Evolutionary conservation across 495 filamentous ascomycete species (phyloP), one percentile per base, ranked within the genome.

Genomic region (Clohesyomyces aquaticus): DNA sequence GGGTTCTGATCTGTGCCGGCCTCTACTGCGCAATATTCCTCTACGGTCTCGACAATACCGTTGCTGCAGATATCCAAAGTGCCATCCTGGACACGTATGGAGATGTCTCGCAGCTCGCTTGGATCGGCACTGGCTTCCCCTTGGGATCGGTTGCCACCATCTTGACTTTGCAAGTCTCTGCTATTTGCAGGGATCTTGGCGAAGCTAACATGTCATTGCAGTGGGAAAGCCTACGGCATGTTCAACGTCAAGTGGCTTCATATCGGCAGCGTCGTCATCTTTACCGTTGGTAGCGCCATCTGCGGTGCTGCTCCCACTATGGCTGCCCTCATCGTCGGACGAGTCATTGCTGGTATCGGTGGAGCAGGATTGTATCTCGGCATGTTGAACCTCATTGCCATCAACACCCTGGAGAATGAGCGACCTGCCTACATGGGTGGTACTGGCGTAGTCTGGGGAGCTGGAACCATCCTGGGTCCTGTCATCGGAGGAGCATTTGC

Each of bases 21-120:
- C 41, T 59, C 16, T 59, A 47, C 55, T 14, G 41, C 19, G 29
- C 10, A 38, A 26, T 22, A 23, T 27, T 67, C 50, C 67, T 70
- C 3, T 70, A 64, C 45, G 59, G 63, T 14, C 47, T 70, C 42
- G 70, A 72, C 42, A 64, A 49, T 19, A 70, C 70, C 4, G 50
- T 72, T 41, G 52, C 59, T 2, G 70, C 70, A 2, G 53, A 60
- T 45, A 19, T 72, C 21, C 57, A 61, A n/a, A 50, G 57, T 38
- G 28, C 29, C 18, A 47, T 72, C 38, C 35, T 64, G 26, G 42
- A 67, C 3, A 21, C 19, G 11, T 67, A 70, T 21, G 63, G 57
- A 22, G 21, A 66, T 38, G 48, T 70, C 27, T 42, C 52, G 14
- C 16, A 70, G 10, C 58, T 72, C 16, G 25, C 58, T 9, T 70